phyloP scores from a whole-genome alignment of 495 filamentous ascomycete genomes.

The Aspergillus bridgeri region DNA sequence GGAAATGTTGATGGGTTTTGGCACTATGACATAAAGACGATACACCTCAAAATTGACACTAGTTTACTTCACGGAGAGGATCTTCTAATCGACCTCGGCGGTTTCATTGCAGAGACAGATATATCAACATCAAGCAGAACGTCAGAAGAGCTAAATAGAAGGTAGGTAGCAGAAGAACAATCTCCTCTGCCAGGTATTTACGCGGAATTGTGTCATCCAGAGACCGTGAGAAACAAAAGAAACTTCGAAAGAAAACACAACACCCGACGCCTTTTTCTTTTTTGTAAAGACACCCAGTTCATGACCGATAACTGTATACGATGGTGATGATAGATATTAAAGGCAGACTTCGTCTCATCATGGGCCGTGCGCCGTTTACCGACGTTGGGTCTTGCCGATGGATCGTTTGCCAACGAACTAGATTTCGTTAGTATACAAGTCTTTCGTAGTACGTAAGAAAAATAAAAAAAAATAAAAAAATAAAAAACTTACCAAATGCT shows the following conservation, averaged over 20 bases:
- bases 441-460: too few relatives aligned
- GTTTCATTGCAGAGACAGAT: neutral
- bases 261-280: slow-evolving; percentile 18
- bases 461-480: slow-evolving; percentile 2
- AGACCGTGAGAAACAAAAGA: slow-evolving; percentile 8
- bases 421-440: slow-evolving; percentile 22
- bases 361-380: slow-evolving; percentile 33
- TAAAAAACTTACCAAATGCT: slow-evolving; percentile 77
- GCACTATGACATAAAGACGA: too few relatives aligned
- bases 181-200: slow-evolving; percentile 4
- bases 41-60: too few relatives aligned
- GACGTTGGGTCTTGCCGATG: slow-evolving; percentile 57
- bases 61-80: neutral
- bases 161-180: neutral
- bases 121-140: neutral
- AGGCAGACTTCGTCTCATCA: slow-evolving; percentile 30
- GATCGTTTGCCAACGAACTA: slow-evolving; percentile 57
- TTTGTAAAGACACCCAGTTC: slow-evolving; percentile 21
- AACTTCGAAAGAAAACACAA: slow-evolving; percentile 11
- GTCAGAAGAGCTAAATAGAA: neutral
- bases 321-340: slow-evolving; percentile 30
- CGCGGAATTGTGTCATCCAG: slow-evolving; percentile 8
- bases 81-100: neutral
- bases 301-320: slow-evolving; percentile 15
- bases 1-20: too few relatives aligned